These are phyloP conservation scores for Fusarium cyanostomum DNA, from an alignment of 2,329 filamentous ascomycete genomes.

Conservation along the genomic window DNA sequence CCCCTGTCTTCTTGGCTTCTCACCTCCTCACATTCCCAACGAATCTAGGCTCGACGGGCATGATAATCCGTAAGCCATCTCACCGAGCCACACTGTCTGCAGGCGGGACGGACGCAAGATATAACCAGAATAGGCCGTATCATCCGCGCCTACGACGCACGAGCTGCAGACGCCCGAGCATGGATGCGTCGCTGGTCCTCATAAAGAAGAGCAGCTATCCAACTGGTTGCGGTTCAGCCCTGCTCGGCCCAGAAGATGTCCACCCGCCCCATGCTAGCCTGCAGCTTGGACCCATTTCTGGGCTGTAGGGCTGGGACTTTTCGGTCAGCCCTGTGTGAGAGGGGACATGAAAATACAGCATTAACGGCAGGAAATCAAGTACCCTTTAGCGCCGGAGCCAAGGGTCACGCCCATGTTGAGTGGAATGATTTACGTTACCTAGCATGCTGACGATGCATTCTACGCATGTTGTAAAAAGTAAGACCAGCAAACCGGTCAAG, in stretches of 20 bases:
- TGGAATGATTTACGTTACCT: no score
- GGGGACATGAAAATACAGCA: neutral
- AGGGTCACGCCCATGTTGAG: neutral
- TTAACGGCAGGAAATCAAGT: slow-evolving; percentile 2
- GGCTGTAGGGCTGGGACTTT: slow-evolving; percentile 24
- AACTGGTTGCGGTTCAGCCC: no score
- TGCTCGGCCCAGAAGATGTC: neutral
- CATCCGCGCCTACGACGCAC: neutral
- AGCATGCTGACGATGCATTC: neutral
- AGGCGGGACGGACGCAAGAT: neutral
- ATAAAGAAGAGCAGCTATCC: neutral
- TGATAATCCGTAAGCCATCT: no score
- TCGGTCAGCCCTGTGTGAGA: neutral
- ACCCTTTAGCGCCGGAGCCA: neutral
- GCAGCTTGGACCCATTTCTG: neutral
- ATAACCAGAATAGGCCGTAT: slow-evolving; percentile 8
- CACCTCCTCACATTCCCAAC: neutral
- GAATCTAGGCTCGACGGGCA: no score
- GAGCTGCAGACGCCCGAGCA: neutral
- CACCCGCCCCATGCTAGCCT: neutral
- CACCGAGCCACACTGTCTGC: no score
- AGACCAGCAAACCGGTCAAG: neutral
- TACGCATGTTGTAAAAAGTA: neutral
- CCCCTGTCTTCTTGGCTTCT: neutral
- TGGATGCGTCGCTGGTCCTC: no score